Percentiles rank a stretch among this genome's conserved stretches.
These are phyloP conservation scores for Actinomortierella ambigua DNA, from an alignment of 371 early-diverging fungal genomes.

Conservation along the genomic window DNA sequence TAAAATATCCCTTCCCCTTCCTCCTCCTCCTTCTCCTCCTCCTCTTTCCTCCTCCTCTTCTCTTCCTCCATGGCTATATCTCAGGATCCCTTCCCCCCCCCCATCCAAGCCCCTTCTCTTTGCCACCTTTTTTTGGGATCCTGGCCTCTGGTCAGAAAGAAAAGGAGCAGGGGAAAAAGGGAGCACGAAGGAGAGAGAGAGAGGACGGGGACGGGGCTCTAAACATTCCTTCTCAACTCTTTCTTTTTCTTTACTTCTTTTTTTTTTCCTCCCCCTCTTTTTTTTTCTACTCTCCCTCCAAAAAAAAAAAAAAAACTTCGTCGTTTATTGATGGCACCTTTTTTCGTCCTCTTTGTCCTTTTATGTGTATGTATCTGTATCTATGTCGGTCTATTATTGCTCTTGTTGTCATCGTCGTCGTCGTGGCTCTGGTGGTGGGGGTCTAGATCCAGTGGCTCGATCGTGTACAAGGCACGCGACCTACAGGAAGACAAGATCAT, in stretches of 20 bases:
- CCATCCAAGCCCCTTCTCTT: no score
- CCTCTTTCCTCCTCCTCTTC: background rate
- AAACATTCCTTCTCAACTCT: no score
- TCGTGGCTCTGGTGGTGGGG: background rate
- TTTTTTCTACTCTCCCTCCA: background rate
- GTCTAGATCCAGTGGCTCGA: slow-evolving; percentile 30
- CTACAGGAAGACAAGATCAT: slow-evolving; percentile 48
- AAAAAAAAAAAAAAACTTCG: background rate
- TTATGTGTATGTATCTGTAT: background rate
- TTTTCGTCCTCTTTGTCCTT: background rate
- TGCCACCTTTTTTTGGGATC: no score
- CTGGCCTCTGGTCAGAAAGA: no score
- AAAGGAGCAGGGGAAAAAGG: no score
- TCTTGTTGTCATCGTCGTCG: background rate
- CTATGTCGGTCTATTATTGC: background rate
- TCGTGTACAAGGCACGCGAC: slow-evolving; percentile 31
- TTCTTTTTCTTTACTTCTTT: background rate
- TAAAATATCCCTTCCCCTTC: no score
- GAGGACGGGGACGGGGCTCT: no score
- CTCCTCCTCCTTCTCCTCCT: background rate
- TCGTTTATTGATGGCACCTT: background rate
- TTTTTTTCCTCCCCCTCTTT: background rate
- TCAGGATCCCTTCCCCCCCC: no score
- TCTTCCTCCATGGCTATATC: no score
- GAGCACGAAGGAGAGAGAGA: no score